Evolutionary conservation across 371 early-diverging fungal genomes (phyloP), one percentile per base, ranked within the genome.

Genomic region (Syncephalastrum sp.): DNA sequence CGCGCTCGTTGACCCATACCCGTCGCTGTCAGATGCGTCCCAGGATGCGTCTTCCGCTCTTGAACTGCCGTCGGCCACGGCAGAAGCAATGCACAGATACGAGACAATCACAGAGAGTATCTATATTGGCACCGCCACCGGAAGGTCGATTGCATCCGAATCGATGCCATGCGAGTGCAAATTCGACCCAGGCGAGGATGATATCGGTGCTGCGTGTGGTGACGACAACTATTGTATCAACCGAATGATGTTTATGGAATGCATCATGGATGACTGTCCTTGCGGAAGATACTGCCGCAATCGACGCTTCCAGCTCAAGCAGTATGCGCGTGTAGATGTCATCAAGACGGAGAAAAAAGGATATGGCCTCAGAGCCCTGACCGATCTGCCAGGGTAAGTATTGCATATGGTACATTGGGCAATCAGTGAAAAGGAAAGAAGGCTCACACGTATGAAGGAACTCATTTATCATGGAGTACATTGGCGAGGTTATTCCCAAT

Each of bases 391-490:
- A 57, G 64, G 70, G 92, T 91, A 81, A 61, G 78, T 65, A 13
- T 21, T 2, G 21, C 13, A 38, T 46, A 15, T 16, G 17, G 51
- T 21, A 44, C 29, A 6, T 27, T 15, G 41, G 54, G 45, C 41
- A 47, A 38, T 42, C 23, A 17, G 17, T 7, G 14, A 43, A 42
- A 41, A 24, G 49, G 23, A 27, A 50, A 43, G 19, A 41, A 24
- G 25, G 25, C 25, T n/a, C 48, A 42, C 25, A 47, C 62, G 6
- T 3, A 12, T 38, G 12, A 60, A 75, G 79, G 5, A 79, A 79
- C 58, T 62, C 74, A n/a, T 96, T 98, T 71, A 87, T 99, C 48
- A 91, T 95, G 82, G 98, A 99, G 73, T 99, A 99, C 70, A 84
- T 91, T 60, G 99, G 99, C 25, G 99, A 99, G 67, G 92, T 98